These are phyloP conservation scores for Anthracocystis panici-leucophaei DNA, from an alignment of 1,284 basidiomycete genomes.

Conservation along the genomic window DNA sequence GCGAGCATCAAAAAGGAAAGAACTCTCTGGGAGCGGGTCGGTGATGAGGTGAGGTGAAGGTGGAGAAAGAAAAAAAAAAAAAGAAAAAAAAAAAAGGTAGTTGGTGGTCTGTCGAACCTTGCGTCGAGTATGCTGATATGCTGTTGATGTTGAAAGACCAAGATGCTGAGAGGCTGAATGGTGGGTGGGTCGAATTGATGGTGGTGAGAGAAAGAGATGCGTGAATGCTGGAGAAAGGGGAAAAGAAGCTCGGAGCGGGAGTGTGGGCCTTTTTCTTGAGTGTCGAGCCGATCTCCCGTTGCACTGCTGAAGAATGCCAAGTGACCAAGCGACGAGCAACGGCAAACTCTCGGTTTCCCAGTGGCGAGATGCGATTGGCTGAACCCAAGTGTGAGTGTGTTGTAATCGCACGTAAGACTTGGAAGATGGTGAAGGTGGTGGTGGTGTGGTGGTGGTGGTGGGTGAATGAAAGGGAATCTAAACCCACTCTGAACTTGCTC, in stretches of 20 bases:
- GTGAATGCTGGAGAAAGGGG: constrained; percentile 1
- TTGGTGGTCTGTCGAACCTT: neutral
- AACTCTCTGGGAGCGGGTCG: neutral
- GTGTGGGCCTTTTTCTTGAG: neutral
- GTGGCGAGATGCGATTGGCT: neutral
- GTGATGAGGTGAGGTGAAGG: neutral
- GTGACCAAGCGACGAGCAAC: neutral
- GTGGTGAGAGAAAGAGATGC: neutral
- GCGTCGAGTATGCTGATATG: constrained; percentile 2
- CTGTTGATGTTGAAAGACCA: neutral
- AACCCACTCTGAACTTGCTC: neutral
- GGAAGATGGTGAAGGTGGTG: neutral
- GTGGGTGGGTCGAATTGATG: neutral
- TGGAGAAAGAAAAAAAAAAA: too few species aligned
- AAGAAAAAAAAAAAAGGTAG: too few species aligned
- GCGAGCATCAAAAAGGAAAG: constrained; percentile 2
- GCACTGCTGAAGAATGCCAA: neutral
- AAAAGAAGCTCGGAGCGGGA: neutral
- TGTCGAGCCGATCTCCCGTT: constrained; percentile 3
- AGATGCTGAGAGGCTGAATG: neutral
- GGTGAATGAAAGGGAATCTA: neutral
- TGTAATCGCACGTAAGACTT: neutral
- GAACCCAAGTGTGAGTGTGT: neutral
- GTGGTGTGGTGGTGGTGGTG: constrained; percentile 7
- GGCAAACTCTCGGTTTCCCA: neutral